phyloP scores from a whole-genome alignment of 352 stramenopile species.

The Pythium rishiriense region DNA sequence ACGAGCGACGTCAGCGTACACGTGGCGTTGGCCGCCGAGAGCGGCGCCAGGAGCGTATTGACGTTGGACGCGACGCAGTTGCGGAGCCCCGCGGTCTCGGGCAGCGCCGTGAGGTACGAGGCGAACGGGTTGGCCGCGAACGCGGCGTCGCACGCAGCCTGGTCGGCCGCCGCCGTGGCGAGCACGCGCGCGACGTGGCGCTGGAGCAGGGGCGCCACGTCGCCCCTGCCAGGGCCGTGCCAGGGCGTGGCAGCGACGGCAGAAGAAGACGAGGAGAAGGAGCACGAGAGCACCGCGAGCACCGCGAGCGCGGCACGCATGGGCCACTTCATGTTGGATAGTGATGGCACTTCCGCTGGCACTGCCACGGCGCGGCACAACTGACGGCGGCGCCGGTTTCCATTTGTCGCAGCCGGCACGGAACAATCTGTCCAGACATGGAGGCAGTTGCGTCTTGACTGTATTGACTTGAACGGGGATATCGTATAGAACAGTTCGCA shows the following conservation, averaged over 20 bases:
- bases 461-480: background rate
- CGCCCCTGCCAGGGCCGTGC: background rate
- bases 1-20: conserved; percentile 54
- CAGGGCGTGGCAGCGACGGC: conserved; percentile 1
- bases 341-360: no score
- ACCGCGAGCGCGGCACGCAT: background rate
- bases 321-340: conserved; percentile 5
- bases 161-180: conserved; percentile 27
- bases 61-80: conserved; percentile 57
- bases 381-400: no score
- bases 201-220: conserved; percentile 12
- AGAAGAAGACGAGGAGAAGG: no score
- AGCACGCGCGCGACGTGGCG: conserved; percentile 22
- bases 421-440: background rate
- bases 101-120: conserved; percentile 44
- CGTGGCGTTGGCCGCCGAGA: conserved; percentile 38
- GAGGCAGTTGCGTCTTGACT: background rate
- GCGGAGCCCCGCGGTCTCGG: conserved; percentile 43
- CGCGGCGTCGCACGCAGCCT: conserved; percentile 40
- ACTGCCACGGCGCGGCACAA: background rate
- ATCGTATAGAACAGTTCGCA: background rate
- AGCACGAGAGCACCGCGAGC: background rate
- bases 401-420: background rate
- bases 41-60: conserved; percentile 35
- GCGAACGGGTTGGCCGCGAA: conserved; percentile 45